Conservation (phyloP, 2,329 filamentous ascomycete genomes). For the Talaromyces sp. region DNA sequence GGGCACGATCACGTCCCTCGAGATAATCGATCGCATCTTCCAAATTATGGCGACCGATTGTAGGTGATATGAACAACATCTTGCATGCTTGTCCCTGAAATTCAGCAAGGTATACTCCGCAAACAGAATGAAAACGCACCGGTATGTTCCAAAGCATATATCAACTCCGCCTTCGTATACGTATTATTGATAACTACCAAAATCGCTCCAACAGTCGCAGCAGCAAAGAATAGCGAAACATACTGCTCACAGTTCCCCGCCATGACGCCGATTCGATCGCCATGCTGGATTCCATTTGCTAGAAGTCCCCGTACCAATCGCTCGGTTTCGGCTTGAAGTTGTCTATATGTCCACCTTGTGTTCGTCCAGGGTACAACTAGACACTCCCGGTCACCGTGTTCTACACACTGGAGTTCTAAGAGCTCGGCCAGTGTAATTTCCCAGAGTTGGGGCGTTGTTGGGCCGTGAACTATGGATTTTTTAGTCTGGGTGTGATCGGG, state of each 20-base stretch:
- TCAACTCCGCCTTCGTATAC: conserved; percentile 69
- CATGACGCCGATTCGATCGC: conserved; percentile 72
- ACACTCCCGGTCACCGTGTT: conserved; percentile 64
- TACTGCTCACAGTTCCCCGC: conserved; percentile 60
- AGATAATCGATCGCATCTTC: conserved; percentile 56
- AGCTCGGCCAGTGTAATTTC: conserved; percentile 71
- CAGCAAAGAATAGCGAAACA: conserved; percentile 69
- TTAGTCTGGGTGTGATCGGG: conserved; percentile 26
- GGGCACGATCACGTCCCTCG: conserved; percentile 31
- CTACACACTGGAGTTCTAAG: conserved; percentile 65
- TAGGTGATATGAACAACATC: conserved; percentile 68
- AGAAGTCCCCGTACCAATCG: conserved; percentile 64
- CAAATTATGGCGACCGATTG: conserved; percentile 60
- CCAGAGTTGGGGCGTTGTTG: conserved; percentile 65
- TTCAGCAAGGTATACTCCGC: not conserved
- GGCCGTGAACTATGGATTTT: conserved; percentile 63
- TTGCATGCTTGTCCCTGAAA: conserved; percentile 56
- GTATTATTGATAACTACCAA: conserved; percentile 80
- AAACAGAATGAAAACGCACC: conserved; percentile 43
- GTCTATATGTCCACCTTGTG: conserved; percentile 68
- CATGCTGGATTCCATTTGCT: conserved; percentile 62
- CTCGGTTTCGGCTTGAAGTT: conserved; percentile 61
- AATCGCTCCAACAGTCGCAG: conserved; percentile 62
- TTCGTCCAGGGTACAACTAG: conserved; percentile 74
- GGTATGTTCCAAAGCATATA: conserved; percentile 68